Base-by-base conservation (phyloP, 1,284 basidiomycete genomes). In the Peniophora sp. region DNA sequence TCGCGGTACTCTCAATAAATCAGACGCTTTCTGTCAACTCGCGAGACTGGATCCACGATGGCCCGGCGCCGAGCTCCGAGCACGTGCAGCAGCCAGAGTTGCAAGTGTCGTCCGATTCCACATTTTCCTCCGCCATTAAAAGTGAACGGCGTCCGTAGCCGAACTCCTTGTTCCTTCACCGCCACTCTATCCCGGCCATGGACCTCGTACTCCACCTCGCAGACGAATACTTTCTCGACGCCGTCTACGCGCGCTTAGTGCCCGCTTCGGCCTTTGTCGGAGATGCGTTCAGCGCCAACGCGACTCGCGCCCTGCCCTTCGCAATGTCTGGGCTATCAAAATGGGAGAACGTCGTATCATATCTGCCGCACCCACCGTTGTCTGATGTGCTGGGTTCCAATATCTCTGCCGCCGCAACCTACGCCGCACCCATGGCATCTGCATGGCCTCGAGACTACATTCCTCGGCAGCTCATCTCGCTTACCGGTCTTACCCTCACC, bases 401-500 rank as follows among this genome's bases (percentile, higher is more conserved):
- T 12, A 54, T 62, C n/a, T 49, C 62, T 27, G 44, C 58, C 49
- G 37, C 37, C n/a, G 18, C 34, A 10, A 12, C 43, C 22, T 51
- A 61, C 35, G 57, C 58, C 48, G 59, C 68, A 52, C 59, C 65
- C 12, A 61, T 68, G 43, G 55, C 74, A 8, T 88, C 86, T 3
- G 85, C 84, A 37, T 91, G 89, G 84, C 79, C 89, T 0, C 78
- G 92, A 47, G 85, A 93, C 61, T 83, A 86, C 62, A 62, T 94
- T 8, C 77, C 80, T 0, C 79, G 95, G 35, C 96, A 98, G 64
- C 57, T 85, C 9, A 41, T 89, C 22, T 97, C 94, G 2, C 74
- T 99, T 50, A 69, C 72, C 56, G 64, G 76, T 41, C 64, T 98
- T 58, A 96, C 94, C 8, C 72, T 91, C 54, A 60, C 92, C 53